phyloP scores from a whole-genome alignment of 2,329 filamentous ascomycete species.

The Pseudogymnoascus sp. region DNA sequence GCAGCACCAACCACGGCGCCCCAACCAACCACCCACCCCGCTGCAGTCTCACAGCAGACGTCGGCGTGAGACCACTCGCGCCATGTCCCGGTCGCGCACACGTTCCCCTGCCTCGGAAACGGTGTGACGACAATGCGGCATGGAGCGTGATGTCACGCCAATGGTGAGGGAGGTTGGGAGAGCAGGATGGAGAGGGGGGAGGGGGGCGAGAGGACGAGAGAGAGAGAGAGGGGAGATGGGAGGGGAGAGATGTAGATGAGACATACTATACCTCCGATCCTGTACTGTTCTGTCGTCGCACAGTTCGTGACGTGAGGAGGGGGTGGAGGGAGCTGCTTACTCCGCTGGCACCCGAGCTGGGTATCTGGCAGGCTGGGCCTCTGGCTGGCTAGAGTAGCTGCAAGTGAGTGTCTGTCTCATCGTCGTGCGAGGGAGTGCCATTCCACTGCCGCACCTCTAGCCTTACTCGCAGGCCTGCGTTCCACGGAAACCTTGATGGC shows the following conservation, averaged over 20 bases:
- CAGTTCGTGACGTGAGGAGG: background rate
- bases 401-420: background rate
- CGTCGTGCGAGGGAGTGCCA: background rate
- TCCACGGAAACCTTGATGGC: background rate
- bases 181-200: background rate
- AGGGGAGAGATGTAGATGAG: background rate
- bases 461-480: background rate
- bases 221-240: background rate
- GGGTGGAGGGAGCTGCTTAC: background rate
- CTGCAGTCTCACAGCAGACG: background rate
- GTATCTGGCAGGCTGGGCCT: background rate
- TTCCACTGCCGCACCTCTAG: background rate
- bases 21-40: background rate
- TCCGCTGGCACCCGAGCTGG: background rate
- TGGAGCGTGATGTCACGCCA: background rate
- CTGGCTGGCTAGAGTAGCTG: background rate
- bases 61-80: background rate
- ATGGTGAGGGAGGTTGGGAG: background rate
- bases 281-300: background rate
- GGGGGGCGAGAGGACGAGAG: background rate
- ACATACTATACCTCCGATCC: background rate
- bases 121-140: background rate
- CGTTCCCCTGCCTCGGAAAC: constrained; percentile 2
- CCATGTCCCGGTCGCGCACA: background rate
- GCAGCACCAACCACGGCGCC: background rate